These are phyloP conservation scores for Globisporangium uncinulatum DNA, from an alignment of 352 stramenopile species.

Conservation along the genomic window DNA sequence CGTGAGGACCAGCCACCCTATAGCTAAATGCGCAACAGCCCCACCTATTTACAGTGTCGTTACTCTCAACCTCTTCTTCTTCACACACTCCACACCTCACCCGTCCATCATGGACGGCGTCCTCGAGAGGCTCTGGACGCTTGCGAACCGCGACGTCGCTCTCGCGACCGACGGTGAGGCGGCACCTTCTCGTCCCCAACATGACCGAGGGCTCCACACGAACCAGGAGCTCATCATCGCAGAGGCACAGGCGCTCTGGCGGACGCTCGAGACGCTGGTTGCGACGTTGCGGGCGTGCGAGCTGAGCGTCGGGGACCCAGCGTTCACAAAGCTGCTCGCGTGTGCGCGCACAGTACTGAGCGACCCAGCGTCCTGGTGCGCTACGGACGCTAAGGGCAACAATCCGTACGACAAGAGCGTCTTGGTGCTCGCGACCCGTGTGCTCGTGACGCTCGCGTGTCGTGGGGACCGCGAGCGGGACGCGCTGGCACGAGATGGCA, in stretches of 20 bases:
- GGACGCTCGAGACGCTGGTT: constrained; percentile 41
- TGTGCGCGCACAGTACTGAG: constrained; percentile 33
- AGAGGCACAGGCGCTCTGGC: constrained; percentile 51
- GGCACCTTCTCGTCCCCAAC: neutral
- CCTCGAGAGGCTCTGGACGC: constrained; percentile 33
- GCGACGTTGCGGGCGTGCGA: constrained; percentile 27
- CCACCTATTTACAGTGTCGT: neutral
- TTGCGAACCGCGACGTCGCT: constrained; percentile 23
- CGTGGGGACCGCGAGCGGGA: constrained; percentile 47
- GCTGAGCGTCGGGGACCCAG: constrained; percentile 24
- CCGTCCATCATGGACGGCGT: constrained; percentile 29
- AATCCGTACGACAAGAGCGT: constrained; percentile 16
- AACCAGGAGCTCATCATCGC: constrained; percentile 14
- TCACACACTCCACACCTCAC: neutral
- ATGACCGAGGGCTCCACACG: no score
- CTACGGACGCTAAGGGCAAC: constrained; percentile 8
- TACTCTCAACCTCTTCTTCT: no score
- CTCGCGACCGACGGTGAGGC: constrained; percentile 1
- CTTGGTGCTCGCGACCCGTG: constrained; percentile 34
- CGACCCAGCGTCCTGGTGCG: constrained; percentile 20
- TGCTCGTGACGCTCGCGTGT: constrained; percentile 33
- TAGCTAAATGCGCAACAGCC: neutral
- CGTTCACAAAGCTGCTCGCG: constrained; percentile 35
- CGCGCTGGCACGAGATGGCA: constrained; percentile 29
- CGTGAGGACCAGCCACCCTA: neutral